Conservation (phyloP, 371 early-diverging fungal species). For the Rhizopus sp. region DNA sequence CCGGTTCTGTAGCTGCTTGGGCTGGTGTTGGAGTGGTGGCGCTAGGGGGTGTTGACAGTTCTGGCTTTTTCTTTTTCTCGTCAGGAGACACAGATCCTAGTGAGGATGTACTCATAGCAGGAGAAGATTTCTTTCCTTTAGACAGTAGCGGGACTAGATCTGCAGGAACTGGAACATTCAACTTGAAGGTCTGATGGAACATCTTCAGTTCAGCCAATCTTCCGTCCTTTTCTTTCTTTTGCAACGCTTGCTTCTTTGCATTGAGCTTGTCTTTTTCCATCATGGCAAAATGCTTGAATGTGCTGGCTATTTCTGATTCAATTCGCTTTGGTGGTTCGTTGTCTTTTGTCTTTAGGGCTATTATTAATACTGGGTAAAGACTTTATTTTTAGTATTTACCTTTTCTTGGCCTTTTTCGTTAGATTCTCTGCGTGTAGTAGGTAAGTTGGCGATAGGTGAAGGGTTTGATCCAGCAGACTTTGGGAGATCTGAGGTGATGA, state of each 20-base stretch:
- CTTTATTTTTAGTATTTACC: slow-evolving; percentile 10
- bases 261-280: slow-evolving; percentile 83
- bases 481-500: slow-evolving; percentile 35
- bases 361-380: too few species aligned
- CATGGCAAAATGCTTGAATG: slow-evolving; percentile 69
- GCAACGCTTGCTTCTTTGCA: slow-evolving; percentile 72
- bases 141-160: slow-evolving; percentile 74
- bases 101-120: slow-evolving; percentile 1
- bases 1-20: background rate
- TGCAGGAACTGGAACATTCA: slow-evolving; percentile 76
- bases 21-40: slow-evolving; percentile 1
- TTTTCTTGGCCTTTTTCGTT: slow-evolving; percentile 23
- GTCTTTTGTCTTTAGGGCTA: background rate
- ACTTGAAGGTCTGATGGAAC: slow-evolving; percentile 76
- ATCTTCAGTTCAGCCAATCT: slow-evolving; percentile 78
- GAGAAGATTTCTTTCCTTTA: slow-evolving; percentile 42
- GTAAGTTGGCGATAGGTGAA: slow-evolving; percentile 39
- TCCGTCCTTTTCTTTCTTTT: slow-evolving; percentile 75
- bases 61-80: slow-evolving; percentile 6
- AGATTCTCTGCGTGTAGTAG: slow-evolving; percentile 28
- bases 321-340: slow-evolving; percentile 26
- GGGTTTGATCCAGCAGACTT: slow-evolving; percentile 26
- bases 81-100: background rate
- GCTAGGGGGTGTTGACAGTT: background rate
- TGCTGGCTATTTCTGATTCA: slow-evolving; percentile 62